Evolutionary conservation across 1,284 basidiomycete species (phyloP).

Genomic region (Kwoniella shivajii): DNA sequence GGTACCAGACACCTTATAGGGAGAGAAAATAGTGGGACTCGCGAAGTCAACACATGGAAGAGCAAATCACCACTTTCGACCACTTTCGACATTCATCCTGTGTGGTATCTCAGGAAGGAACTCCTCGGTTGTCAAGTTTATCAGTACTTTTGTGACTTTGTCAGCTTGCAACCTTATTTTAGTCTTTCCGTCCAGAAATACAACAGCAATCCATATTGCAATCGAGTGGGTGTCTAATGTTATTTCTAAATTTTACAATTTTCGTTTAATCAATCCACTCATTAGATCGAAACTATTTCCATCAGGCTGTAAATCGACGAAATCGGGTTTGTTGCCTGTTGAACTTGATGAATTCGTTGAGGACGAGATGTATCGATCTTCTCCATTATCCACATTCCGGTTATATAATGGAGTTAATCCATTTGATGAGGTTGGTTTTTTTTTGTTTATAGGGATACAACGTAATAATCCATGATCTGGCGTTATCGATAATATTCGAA

Average conservation of each 20-base stretch:
- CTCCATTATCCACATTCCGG: slow-evolving; percentile 38
- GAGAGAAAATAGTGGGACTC: too few species aligned
- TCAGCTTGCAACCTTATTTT: background rate
- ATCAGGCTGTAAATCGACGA: slow-evolving; percentile 78
- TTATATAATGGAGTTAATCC: slow-evolving; percentile 49
- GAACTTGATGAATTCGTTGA: slow-evolving; percentile 40
- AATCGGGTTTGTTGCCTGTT: slow-evolving; percentile 27
- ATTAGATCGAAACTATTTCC: slow-evolving; percentile 97
- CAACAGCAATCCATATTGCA: background rate
- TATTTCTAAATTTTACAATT: slow-evolving; percentile 42
- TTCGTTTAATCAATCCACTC: slow-evolving; percentile 79
- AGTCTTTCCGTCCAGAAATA: background rate
- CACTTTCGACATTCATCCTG: too few species aligned
- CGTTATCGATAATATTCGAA: slow-evolving; percentile 84
- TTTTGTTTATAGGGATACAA: slow-evolving; percentile 66
- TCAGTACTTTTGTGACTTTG: too few species aligned
- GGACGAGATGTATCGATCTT: slow-evolving; percentile 34
- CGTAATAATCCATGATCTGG: slow-evolving; percentile 82
- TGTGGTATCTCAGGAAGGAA: too few species aligned
- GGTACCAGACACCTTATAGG: too few species aligned
- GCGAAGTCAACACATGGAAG: too few species aligned
- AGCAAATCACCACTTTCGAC: too few species aligned
- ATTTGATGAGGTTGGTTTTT: background rate
- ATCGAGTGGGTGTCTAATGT: background rate
- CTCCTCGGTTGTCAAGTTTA: too few species aligned